Percentiles rank a stretch among this genome's conserved stretches.
These are phyloP conservation scores for Balamuthia mandrillaris DNA, from an alignment of 208 protist genomes.

Conservation along the genomic window DNA sequence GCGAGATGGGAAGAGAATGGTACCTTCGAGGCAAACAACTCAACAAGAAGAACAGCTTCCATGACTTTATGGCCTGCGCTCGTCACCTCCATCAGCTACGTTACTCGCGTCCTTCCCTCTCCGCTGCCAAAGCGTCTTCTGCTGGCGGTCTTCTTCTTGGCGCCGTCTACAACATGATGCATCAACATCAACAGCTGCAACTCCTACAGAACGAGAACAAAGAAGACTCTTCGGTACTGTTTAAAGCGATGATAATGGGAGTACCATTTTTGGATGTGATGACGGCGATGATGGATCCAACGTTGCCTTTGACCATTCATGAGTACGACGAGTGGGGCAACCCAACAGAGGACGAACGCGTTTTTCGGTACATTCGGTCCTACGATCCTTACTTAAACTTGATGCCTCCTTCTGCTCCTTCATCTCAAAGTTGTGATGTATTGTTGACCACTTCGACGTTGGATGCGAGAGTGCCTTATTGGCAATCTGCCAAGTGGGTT, in stretches of 20 bases:
- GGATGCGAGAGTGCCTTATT: constrained; percentile 36
- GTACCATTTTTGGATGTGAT: constrained; percentile 45
- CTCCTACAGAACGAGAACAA: too few relatives aligned
- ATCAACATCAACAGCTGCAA: too few relatives aligned
- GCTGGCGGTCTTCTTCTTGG: constrained; percentile 39
- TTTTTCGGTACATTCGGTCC: neutral
- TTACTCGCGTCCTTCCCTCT: neutral
- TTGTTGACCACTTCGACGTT: neutral
- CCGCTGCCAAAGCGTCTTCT: neutral
- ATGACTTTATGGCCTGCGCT: constrained; percentile 12
- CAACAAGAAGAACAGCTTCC: constrained; percentile 32
- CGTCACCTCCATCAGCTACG: neutral
- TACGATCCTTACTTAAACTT: constrained; percentile 52
- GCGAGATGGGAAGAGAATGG: constrained; percentile 30
- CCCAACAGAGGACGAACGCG: neutral
- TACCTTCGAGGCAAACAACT: constrained; percentile 11
- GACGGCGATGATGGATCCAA: constrained; percentile 37
- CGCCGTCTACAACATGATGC: neutral
- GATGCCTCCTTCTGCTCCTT: neutral
- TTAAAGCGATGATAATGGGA: constrained; percentile 9
- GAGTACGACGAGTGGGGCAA: constrained; percentile 56
- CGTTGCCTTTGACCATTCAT: constrained; percentile 40
- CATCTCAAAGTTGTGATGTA: neutral
- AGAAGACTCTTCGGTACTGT: neutral
- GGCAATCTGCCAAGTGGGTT: constrained; percentile 38